Percentiles rank a stretch among this genome's conserved stretches.
phyloP scores from a whole-genome alignment of 2,329 filamentous ascomycete species.

The Biscogniauxia sp. region DNA sequence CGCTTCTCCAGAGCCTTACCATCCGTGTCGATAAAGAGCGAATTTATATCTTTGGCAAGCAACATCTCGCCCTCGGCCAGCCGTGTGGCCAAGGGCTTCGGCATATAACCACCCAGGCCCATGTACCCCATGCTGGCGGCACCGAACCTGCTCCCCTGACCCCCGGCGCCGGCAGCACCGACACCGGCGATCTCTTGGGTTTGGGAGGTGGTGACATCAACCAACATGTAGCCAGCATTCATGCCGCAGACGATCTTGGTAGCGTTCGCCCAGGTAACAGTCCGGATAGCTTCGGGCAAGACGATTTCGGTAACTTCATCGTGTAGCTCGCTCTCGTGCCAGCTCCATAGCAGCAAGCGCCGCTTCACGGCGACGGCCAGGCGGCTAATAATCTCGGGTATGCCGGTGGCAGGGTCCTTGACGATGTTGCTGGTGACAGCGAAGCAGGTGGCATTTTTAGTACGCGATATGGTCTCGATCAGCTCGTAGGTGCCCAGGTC shows the following conservation, averaged over 20 bases:
- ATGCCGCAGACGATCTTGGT: constrained; percentile 86
- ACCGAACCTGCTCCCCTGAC: constrained; percentile 72
- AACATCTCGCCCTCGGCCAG: constrained; percentile 81
- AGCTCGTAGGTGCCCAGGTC: constrained; percentile 82
- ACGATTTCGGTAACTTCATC: constrained; percentile 73
- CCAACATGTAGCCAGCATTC: constrained; percentile 85
- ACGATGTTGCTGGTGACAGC: constrained; percentile 95
- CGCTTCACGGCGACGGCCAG: constrained; percentile 92
- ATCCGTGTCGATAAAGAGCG: constrained; percentile 81
- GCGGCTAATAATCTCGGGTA: constrained; percentile 88
- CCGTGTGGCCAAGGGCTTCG: constrained; percentile 82
- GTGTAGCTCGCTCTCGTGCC: constrained; percentile 89
- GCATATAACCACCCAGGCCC: constrained; percentile 87
- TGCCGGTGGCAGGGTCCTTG: constrained; percentile 80
- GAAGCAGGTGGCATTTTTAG: constrained; percentile 85
- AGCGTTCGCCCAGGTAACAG: constrained; percentile 85
- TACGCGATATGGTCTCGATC: constrained; percentile 75
- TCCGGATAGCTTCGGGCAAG: constrained; percentile 80
- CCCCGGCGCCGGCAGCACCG: constrained; percentile 61
- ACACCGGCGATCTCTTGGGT: constrained; percentile 78
- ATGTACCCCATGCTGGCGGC: constrained; percentile 95
- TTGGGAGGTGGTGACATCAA: constrained; percentile 74
- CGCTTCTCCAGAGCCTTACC: constrained; percentile 79
- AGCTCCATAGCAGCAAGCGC: constrained; percentile 86
- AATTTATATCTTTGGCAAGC: constrained; percentile 97